phyloP scores from a whole-genome alignment of 2,329 filamentous ascomycete genomes.

The Aspergillus alliaceus region DNA sequence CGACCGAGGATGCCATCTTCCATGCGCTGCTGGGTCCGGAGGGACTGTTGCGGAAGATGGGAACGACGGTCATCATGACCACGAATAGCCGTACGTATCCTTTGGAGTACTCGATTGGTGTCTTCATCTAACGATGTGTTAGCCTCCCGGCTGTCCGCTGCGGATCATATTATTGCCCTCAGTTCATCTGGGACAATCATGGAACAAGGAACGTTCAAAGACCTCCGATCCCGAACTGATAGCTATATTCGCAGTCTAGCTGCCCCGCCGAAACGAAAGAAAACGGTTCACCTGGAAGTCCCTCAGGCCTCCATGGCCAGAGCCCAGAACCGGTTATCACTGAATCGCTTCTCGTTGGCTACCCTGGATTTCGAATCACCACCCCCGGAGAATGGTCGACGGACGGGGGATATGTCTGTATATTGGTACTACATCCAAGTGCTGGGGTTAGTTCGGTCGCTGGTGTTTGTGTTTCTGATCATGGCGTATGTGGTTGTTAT shows the following conservation, averaged over 20 bases:
- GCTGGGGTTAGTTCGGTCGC: not conserved
- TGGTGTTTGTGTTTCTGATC: not conserved
- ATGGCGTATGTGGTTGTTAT: not conserved
- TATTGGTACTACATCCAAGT: conserved; percentile 7
- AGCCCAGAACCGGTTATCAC: not conserved
- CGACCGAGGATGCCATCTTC: conserved; percentile 31
- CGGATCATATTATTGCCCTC: conserved; percentile 52
- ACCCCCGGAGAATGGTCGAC: not conserved
- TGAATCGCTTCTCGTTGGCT: not conserved
- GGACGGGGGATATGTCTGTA: conserved; percentile 4
- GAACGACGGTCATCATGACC: conserved; percentile 11
- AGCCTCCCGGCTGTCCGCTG: conserved; percentile 20
- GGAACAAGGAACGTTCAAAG: not conserved
- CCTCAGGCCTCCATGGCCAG: not conserved
- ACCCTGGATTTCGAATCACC: not conserved
- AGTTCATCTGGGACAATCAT: not conserved
- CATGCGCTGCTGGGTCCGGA: conserved; percentile 23
- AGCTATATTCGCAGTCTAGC: not conserved
- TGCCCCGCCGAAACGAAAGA: not conserved
- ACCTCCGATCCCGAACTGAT: not conserved
- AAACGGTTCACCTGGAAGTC: not conserved
- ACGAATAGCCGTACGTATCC: conserved; percentile 6
- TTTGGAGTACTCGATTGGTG: not conserved
- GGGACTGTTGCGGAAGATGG: conserved; percentile 25
- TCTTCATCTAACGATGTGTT: not conserved